Base-by-base conservation (phyloP, 768 basidiomycete genomes). In the Hygrophoropsis aurantiaca region DNA sequence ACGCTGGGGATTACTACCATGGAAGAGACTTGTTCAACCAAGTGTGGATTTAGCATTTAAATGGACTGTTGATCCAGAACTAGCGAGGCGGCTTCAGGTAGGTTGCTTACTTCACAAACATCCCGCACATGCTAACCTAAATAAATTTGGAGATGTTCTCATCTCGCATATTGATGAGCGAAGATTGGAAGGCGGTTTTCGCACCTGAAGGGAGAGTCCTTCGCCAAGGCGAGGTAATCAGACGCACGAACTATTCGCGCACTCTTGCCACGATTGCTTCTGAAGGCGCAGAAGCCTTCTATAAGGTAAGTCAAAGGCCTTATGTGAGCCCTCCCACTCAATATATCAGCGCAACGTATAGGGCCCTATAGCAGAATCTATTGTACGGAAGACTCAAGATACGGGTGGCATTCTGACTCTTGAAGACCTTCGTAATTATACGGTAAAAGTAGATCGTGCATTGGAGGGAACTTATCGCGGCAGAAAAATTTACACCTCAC, bases 161-260 rank as follows among this genome's bases (percentile, higher is more conserved):
- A n/a, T n/a, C n/a, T n/a, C n/a, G 87, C 38, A 85, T 92, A 79
- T 63, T 85, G 24, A 70, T 70, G 20, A 71, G 81, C 53, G 77
- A 85, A 2, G 87, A 90, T 50, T 97, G 91, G 91, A 73, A 72
- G 16, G 67, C 77, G n/a, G 77, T 94, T 36, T 98, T 95, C 64
- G 88, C 92, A 11, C 89, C 89, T 0, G 59, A 77, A 13, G 93
- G 92, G 21, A 64, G 63, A 25, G 71, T 95, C 26, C 67, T 93
- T 30, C 74, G 75, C 25, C 80, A 86, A 60, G 94, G 94, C 23
- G 86, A 95, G 19, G 68, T 69, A 9, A 86, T 97, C 43, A 71
- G 70, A 38, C 77, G 93, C 13, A 75, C 74, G 13, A 90, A 89
- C 55, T 84, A 89, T 52, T 88, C 92, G 16, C 74, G 74, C 21